Evolutionary conservation across 805 yeast species (phyloP), one percentile per base, ranked within the genome.

Genomic region (Cyberlindnera veronae): DNA sequence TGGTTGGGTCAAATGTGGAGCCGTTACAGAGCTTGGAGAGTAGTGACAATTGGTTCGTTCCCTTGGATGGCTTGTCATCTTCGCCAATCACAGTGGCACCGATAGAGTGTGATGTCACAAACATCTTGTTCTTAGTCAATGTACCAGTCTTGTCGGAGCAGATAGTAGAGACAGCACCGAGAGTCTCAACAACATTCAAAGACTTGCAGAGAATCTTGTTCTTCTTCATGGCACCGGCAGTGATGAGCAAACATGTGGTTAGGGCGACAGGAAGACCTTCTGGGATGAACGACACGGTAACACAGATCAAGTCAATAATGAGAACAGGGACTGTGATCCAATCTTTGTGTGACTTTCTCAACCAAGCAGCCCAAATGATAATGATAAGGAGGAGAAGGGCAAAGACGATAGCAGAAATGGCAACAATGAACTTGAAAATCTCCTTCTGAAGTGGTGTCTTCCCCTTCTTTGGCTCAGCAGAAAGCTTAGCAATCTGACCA

Each of bases 261-360:
- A 58, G 69, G 38, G 75, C 79, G 60, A 62, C 73, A 41, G 67
- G 81, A 23, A 70, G 58, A 30, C 77, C 77, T 50, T 73, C 76
- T 6, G 78, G 77, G 34, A 74, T 69, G 41, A 73, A 72, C 1
- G 79, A 67, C 29, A 73, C 75, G 2, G 70, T 65, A 31, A 73
- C 61, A 3, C 72, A 67, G 36, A 72, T 73, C 33, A 67, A 42
- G 45, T 70, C 73, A 19, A 70, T 63, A 30, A 69, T 66, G 42
- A 72, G 57, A 11, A 62, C 51, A 4, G 72, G 61, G 9, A 63
- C 69, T 33, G 56, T 49, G 34, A 72, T 69, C 72, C 72, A 71
- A 31, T 54, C 63, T 9, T 66, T 68, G 42, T 68, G 64, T 12
- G 44, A 42, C 26, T 60, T 57, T 20, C 62, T 59, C 15, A 71